Evolutionary conservation across 2,329 filamentous ascomycete genomes (phyloP).

Genomic region (Cladorrhinum sp.): DNA sequence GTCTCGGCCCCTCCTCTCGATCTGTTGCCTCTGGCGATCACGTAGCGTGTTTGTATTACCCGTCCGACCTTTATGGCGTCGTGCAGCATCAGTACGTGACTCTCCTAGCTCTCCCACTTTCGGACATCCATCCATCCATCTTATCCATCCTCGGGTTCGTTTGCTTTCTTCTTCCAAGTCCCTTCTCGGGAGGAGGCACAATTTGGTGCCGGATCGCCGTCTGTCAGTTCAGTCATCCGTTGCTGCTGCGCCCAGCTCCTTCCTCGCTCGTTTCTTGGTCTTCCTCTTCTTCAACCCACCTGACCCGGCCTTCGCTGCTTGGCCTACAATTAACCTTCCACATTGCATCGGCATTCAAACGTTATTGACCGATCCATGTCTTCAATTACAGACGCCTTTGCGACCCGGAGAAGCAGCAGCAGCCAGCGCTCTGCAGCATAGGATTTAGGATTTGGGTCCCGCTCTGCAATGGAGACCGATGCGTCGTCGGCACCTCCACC

Average conservation of each 20-base stretch:
- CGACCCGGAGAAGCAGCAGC: conserved; percentile 18
- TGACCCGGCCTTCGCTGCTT: not conserved
- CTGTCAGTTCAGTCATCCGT: not conserved
- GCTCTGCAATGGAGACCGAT: conserved; percentile 25
- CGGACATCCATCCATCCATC: conserved; percentile 9
- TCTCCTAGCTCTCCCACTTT: conserved; percentile 8
- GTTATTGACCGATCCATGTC: conserved; percentile 26
- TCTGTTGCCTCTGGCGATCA: not conserved
- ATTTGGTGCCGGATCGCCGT: not conserved
- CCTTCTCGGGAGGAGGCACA: not conserved
- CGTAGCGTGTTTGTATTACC: conserved; percentile 18
- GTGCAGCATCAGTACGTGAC: conserved; percentile 20
- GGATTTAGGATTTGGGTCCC: conserved; percentile 4
- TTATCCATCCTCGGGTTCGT: conserved; percentile 7
- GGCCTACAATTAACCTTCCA: not conserved
- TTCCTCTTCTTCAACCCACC: not conserved
- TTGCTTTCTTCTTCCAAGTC: conserved; percentile 1
- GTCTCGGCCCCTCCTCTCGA: conserved; percentile 1
- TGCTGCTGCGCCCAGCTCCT: not conserved
- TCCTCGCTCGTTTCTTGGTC: not conserved
- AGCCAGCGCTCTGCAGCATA: conserved; percentile 21
- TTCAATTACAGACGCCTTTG: conserved; percentile 20
- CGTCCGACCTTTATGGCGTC: conserved; percentile 21
- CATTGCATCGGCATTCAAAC: not conserved
- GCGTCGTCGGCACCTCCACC: conserved; percentile 18